phyloP scores from a whole-genome alignment of 139 green algal genomes.

The Pseudopediastrum boryanum region DNA sequence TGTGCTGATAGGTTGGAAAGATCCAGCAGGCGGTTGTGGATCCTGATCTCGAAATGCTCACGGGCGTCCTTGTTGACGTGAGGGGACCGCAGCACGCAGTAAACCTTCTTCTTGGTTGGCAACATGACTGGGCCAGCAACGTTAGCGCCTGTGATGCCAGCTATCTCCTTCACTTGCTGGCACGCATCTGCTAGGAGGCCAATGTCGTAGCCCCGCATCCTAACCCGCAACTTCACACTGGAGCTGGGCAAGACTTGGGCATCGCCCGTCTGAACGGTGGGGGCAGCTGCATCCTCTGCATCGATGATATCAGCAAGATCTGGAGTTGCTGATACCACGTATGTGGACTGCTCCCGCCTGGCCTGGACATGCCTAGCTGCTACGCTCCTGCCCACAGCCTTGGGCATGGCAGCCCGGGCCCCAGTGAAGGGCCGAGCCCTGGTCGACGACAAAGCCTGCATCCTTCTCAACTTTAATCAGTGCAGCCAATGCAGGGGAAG shows the following conservation, averaged over 20 bases:
- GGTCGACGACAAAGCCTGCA: too few relatives aligned
- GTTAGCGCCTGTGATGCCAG: slow-evolving; percentile 64
- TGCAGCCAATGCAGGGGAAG: too few relatives aligned
- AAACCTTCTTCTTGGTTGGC: slow-evolving; percentile 73
- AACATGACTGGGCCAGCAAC: slow-evolving; percentile 79
- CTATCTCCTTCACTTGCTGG: slow-evolving; percentile 71
- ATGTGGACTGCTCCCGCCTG: too few relatives aligned
- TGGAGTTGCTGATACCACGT: too few relatives aligned
- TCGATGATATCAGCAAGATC: too few relatives aligned
- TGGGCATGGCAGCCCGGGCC: too few relatives aligned
- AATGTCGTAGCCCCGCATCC: slow-evolving; percentile 78
- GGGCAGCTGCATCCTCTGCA: too few relatives aligned
- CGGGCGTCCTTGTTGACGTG: slow-evolving; percentile 93
- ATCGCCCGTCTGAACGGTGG: too few relatives aligned
- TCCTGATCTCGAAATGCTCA: slow-evolving; percentile 93
- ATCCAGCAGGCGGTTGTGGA: slow-evolving; percentile 86
- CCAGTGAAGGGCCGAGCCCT: too few relatives aligned
- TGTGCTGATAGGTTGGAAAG: slow-evolving; percentile 81
- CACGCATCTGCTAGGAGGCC: slow-evolving; percentile 63
- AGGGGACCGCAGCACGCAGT: slow-evolving; percentile 86
- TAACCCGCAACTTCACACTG: slow-evolving; percentile 62
- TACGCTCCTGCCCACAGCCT: too few relatives aligned
- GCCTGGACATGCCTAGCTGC: too few relatives aligned
- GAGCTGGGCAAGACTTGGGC: neutral
- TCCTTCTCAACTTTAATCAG: too few relatives aligned